Evolutionary conservation across 2,329 filamentous ascomycete species (phyloP).

Genomic region (Botrytis fabae): DNA sequence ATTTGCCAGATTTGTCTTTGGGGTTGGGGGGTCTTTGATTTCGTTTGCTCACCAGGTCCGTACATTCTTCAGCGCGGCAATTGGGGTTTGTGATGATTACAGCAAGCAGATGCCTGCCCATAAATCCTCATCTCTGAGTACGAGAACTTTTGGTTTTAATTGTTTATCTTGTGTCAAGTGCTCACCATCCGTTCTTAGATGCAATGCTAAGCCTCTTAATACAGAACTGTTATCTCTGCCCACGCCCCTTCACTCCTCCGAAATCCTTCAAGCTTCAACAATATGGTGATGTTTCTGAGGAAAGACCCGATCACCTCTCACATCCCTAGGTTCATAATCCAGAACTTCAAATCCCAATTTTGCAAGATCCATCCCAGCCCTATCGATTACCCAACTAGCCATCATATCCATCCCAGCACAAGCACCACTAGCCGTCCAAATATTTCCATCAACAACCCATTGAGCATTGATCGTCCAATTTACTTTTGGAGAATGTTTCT

Average conservation of each 20-base stretch:
- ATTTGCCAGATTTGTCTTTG: background rate
- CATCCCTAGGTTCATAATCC: constrained; percentile 36
- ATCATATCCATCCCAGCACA: constrained; percentile 47
- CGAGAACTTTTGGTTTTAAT: background rate
- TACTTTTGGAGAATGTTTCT: constrained; percentile 43
- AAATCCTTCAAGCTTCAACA: background rate
- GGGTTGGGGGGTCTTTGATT: background rate
- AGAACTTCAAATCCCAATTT: constrained; percentile 24
- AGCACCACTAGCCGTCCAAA: constrained; percentile 50
- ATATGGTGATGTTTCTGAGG: constrained; percentile 27
- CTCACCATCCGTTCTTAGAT: fast-evolving
- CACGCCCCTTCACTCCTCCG: background rate
- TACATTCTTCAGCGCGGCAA: background rate
- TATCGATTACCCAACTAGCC: constrained; percentile 34
- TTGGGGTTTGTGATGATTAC: background rate
- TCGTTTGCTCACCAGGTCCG: background rate
- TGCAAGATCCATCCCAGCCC: constrained; percentile 32
- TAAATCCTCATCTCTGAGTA: background rate
- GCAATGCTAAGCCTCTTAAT: background rate
- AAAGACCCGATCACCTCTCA: constrained; percentile 40
- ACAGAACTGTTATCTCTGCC: too few relatives aligned
- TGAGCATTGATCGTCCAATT: constrained; percentile 47
- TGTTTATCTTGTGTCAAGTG: background rate
- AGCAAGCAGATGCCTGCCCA: too few relatives aligned
- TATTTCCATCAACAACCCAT: constrained; percentile 48